Evolutionary conservation across 345 rosid species (phyloP).

Genomic region (Linum usitatissimum): DNA sequence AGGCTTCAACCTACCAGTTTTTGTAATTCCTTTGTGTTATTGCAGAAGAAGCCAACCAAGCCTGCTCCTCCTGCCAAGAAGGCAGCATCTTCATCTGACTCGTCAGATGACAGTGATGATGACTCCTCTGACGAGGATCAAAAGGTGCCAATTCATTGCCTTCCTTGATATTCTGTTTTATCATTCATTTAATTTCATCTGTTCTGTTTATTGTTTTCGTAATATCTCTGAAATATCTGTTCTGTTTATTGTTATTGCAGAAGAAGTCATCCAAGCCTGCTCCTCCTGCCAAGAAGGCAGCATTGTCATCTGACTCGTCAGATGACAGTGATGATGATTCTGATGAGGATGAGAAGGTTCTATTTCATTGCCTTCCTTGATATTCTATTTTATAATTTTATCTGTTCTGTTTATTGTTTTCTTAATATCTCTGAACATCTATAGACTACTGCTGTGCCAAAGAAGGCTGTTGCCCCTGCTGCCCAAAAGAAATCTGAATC

Average conservation of each 20-base stretch:
- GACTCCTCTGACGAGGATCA: slow-evolving; percentile 12
- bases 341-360: slow-evolving; percentile 10
- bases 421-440: not conserved
- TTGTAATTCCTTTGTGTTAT: no score
- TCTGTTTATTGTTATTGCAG: not conserved
- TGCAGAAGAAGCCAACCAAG: no score
- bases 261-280: not conserved
- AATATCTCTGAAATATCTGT: not conserved
- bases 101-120: not conserved
- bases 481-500: slow-evolving; percentile 15
- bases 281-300: not conserved
- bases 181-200: no score
- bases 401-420: no score
- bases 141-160: not conserved
- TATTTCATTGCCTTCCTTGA: not conserved
- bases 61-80: no score
- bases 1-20: no score
- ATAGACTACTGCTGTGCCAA: slow-evolving; percentile 5
- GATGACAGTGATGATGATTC: slow-evolving; percentile 16
- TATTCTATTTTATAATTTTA: not conserved
- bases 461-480: slow-evolving; percentile 9
- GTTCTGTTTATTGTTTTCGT: no score
- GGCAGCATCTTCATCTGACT: no score
- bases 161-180: not conserved
- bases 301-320: not conserved